Percentiles rank a stretch among this genome's conserved stretches.
These are phyloP conservation scores for Parafenestella ontariensis DNA, from an alignment of 2,329 filamentous ascomycete genomes.

Conservation along the genomic window DNA sequence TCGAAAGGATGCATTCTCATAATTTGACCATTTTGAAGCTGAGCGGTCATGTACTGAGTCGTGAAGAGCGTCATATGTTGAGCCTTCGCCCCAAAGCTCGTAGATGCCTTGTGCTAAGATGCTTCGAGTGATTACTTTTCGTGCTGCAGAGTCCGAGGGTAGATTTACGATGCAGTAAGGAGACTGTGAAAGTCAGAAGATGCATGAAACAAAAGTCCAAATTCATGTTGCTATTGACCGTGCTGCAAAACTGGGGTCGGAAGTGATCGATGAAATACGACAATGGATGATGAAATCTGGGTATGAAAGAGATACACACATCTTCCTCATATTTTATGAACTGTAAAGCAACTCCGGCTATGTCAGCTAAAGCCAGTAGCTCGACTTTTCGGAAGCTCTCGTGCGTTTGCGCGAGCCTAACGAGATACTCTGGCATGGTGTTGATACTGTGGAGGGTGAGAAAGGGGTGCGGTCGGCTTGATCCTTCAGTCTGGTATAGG, in stretches of 20 bases:
- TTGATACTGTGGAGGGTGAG: not conserved
- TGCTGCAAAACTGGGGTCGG: too few relatives aligned
- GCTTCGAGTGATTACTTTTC: slow-evolving; percentile 73
- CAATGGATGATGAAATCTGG: too few relatives aligned
- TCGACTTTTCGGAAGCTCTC: slow-evolving; percentile 91
- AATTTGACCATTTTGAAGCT: slow-evolving; percentile 69
- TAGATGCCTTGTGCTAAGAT: slow-evolving; percentile 85
- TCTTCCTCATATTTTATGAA: slow-evolving; percentile 76
- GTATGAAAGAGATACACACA: slow-evolving; percentile 63
- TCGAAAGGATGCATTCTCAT: slow-evolving; percentile 74
- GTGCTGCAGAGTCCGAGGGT: slow-evolving; percentile 67
- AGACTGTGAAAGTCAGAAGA: slow-evolving; percentile 63
- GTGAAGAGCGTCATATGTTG: slow-evolving; percentile 73
- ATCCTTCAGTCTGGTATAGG: slow-evolving; percentile 28
- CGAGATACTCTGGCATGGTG: slow-evolving; percentile 72
- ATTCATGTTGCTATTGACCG: slow-evolving; percentile 3
- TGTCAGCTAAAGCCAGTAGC: slow-evolving; percentile 76
- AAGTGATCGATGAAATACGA: too few relatives aligned
- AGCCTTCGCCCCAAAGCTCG: slow-evolving; percentile 83
- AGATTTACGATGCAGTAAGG: slow-evolving; percentile 84
- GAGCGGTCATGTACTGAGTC: slow-evolving; percentile 66
- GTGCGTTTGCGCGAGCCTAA: slow-evolving; percentile 88
- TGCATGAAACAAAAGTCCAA: not conserved
- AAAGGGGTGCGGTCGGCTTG: too few relatives aligned
- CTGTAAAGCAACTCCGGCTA: slow-evolving; percentile 71